phyloP scores from a whole-genome alignment of 73 alveolate genomes.

The Durusdinium trenchii region DNA sequence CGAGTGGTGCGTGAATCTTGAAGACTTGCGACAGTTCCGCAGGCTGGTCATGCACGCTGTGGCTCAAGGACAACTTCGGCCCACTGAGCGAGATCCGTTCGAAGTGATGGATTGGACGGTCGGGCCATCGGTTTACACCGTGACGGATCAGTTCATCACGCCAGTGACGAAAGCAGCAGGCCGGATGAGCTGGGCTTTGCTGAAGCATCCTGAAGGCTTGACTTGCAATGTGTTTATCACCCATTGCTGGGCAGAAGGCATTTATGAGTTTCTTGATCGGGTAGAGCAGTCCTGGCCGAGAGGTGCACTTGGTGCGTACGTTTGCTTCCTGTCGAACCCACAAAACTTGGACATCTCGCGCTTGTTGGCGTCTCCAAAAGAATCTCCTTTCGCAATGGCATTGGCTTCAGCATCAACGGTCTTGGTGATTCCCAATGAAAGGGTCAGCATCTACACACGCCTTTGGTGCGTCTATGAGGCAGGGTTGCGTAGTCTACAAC shows the following conservation, averaged over 20 bases:
- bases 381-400: slow-evolving; percentile 21
- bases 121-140: too few relatives aligned
- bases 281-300: neutral
- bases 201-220: slow-evolving; percentile 31
- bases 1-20: too few relatives aligned
- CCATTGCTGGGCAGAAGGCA: slow-evolving; percentile 49
- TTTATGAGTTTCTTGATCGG: slow-evolving; percentile 22
- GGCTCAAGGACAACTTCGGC: too few relatives aligned
- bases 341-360: slow-evolving; percentile 4
- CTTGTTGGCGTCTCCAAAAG: neutral
- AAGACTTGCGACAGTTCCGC: too few relatives aligned
- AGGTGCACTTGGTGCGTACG: slow-evolving; percentile 16
- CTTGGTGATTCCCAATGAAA: too few relatives aligned
- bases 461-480: too few relatives aligned
- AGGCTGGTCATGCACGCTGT: too few relatives aligned
- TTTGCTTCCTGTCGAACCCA: slow-evolving; percentile 46
- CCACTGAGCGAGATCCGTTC: too few relatives aligned
- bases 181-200: slow-evolving; percentile 2
- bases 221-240: slow-evolving; percentile 13
- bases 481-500: too few relatives aligned
- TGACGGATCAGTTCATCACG: slow-evolving; percentile 46
- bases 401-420: too few relatives aligned
- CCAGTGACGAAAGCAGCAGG: slow-evolving; percentile 24
- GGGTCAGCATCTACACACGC: too few relatives aligned
- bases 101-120: too few relatives aligned